Percentiles rank a stretch among this genome's conserved stretches.
These are phyloP conservation scores for Bipolaris victoriae DNA, from an alignment of 2,329 filamentous ascomycete species.

Conservation along the genomic window DNA sequence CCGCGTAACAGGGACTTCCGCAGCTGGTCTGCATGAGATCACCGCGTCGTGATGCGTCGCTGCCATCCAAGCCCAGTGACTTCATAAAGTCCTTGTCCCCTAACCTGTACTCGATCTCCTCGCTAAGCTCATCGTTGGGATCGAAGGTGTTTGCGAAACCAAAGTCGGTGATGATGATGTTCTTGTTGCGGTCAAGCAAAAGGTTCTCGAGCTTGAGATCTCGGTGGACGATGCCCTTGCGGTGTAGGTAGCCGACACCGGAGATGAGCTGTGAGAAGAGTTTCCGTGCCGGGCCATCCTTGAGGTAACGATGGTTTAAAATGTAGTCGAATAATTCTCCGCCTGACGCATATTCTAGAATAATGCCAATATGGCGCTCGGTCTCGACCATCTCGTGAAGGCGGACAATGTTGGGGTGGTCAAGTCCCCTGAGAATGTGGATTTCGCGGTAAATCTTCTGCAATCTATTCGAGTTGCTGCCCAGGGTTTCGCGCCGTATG, in stretches of 20 bases:
- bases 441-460: slow-evolving; percentile 99
- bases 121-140: slow-evolving; percentile 80
- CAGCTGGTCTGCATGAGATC: slow-evolving; percentile 99
- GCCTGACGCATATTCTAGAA: slow-evolving; percentile 96
- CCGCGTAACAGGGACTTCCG: slow-evolving; percentile 96
- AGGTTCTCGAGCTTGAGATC: slow-evolving; percentile 97
- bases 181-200: slow-evolving; percentile 91
- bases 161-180: slow-evolving; percentile 99
- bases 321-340: slow-evolving; percentile 99
- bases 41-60: slow-evolving; percentile 78
- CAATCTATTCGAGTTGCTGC: slow-evolving; percentile 83
- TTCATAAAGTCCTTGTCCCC: slow-evolving; percentile 88
- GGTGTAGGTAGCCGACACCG: slow-evolving; percentile 95
- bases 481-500: slow-evolving; percentile 89
- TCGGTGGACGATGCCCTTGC: slow-evolving; percentile 97
- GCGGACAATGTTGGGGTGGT: slow-evolving; percentile 95
- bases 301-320: slow-evolving; percentile 92
- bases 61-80: slow-evolving; percentile 80
- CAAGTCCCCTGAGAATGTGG: slow-evolving; percentile 81
- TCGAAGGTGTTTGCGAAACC: slow-evolving; percentile 99
- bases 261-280: slow-evolving; percentile 96
- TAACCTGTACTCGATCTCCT: slow-evolving; percentile 88
- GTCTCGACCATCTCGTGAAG: slow-evolving; percentile 99
- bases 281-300: slow-evolving; percentile 87
- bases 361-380: slow-evolving; percentile 95